Base-by-base conservation (phyloP, 371 early-diverging fungal species). In the Sporodiniella umbellata region DNA sequence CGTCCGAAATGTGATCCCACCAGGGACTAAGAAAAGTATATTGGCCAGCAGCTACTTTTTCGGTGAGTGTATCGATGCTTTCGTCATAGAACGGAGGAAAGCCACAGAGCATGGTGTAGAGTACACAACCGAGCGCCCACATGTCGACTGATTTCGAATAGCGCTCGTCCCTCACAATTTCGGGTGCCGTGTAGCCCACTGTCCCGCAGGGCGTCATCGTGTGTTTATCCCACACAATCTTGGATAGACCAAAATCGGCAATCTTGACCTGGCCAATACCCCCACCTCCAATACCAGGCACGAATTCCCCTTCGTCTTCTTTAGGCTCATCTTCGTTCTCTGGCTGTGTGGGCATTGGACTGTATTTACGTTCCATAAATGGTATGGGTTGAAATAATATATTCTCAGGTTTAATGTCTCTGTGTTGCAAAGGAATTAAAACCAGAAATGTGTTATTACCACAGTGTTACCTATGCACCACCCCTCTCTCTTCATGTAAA, bases 351-450 rank as follows among this genome's bases (percentile, higher is more conserved):
- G 68, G 56, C 26, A 61, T 54, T 17, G 80, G 80, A 33, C 64
- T 51, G 3, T 53, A 25, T 15, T 35, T 72, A 11, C 74, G 70
- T 19, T 79, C 75, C 48, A 78, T 74, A 33, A 82, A 75, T 0
- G 86, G 84, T 19, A 88, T 87, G 23, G 87, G 77, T 48, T 85
- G 85, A 67, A 86, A 91, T 21, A 96, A 70, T 53, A 93, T 86
- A 68, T 99, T 99, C 66, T 99, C 99, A 26, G 93, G 92, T 72
- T 99, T 99, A 59, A 99, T 89, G 64, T 99, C 98, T 40, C 84
- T 72, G 43, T 51, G 31, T 38, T 45, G 37, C 11, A 30, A 43
- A 23, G 14, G 33, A n/a, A 26, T 35, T 28, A 11, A 12, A 18
- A 30, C 17, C 10, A 35, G 18, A 56, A 17, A 42, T 11, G 28